Percentiles rank a stretch among this genome's conserved stretches.
Conservation (phyloP, 129 eudicot genomes). For the Logfia minima region DNA sequence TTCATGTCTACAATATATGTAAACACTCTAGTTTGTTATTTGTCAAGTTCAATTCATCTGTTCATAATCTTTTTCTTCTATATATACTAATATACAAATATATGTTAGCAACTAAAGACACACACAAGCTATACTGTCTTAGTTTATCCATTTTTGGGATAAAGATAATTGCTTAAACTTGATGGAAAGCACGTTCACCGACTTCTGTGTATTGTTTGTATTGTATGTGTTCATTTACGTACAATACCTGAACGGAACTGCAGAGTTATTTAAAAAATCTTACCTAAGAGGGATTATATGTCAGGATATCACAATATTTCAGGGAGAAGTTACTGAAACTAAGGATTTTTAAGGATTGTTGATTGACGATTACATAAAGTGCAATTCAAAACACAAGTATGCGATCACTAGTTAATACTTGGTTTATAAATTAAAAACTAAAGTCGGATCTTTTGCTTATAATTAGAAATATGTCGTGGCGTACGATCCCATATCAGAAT, state of each 20-base stretch:
- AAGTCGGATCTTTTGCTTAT: neutral
- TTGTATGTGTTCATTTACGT: neutral
- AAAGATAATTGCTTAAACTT: slow-evolving; percentile 29
- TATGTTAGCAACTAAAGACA: too few relatives aligned
- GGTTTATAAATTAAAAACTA: neutral
- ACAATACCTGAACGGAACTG: neutral
- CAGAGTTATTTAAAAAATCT: neutral
- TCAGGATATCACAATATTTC: neutral
- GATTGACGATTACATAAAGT: slow-evolving; percentile 10
- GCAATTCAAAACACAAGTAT: neutral
- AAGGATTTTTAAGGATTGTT: neutral
- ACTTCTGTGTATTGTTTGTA: slow-evolving; percentile 1
- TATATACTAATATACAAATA: neutral
- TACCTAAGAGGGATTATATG: neutral
- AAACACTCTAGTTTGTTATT: neutral
- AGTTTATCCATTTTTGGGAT: slow-evolving; percentile 12
- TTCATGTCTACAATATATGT: slow-evolving; percentile 13
- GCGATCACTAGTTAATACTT: neutral
- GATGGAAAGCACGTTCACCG: slow-evolving; percentile 12
- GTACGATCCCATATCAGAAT: neutral
- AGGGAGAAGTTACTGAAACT: neutral
- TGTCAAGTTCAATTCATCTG: neutral
- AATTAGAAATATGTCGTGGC: neutral
- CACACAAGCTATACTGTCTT: neutral
- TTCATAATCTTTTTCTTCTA: neutral